Conservation (phyloP, 1,284 basidiomycete species). For the Ceratobasidium sp. region DNA sequence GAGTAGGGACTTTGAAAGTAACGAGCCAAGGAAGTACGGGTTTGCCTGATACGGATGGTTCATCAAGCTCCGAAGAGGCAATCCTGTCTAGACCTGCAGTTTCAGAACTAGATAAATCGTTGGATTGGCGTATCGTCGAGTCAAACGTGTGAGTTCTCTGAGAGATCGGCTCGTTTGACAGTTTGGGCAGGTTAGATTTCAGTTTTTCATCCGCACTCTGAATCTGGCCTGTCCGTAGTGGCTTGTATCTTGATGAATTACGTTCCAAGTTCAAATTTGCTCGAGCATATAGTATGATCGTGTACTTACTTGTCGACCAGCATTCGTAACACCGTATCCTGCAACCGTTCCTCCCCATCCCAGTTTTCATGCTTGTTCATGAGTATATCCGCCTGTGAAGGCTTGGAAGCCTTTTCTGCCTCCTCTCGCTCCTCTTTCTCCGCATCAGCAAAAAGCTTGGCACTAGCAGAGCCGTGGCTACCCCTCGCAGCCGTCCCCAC, state of each 20-base stretch:
- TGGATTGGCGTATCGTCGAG: constrained; percentile 60
- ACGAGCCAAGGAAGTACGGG: constrained; percentile 77
- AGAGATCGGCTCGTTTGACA: constrained; percentile 46
- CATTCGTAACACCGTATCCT: constrained; percentile 84
- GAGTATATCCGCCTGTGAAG: constrained; percentile 26
- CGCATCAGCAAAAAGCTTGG: constrained; percentile 78
- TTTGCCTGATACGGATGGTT: constrained; percentile 48
- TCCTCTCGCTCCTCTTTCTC: constrained; percentile 63
- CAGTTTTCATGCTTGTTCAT: constrained; percentile 65
- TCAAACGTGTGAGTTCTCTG: constrained; percentile 54
- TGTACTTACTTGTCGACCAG: constrained; percentile 72
- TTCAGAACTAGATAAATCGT: background rate
- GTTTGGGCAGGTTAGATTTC: constrained; percentile 60
- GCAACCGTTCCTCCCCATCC: constrained; percentile 78
- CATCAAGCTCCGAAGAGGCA: background rate
- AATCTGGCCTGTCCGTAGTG: constrained; percentile 71
- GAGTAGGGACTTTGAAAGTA: constrained; percentile 69
- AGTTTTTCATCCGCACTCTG: constrained; percentile 79
- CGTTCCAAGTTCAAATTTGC: background rate
- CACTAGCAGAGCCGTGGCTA: constrained; percentile 59
- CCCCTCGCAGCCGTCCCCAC: no score
- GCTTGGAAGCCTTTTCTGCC: constrained; percentile 51
- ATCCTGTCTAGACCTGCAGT: background rate
- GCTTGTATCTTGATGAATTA: constrained; percentile 64
- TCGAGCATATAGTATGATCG: background rate